These are phyloP conservation scores for Dunaliella salina DNA, from an alignment of 163 green algal genomes.

Conservation along the genomic window DNA sequence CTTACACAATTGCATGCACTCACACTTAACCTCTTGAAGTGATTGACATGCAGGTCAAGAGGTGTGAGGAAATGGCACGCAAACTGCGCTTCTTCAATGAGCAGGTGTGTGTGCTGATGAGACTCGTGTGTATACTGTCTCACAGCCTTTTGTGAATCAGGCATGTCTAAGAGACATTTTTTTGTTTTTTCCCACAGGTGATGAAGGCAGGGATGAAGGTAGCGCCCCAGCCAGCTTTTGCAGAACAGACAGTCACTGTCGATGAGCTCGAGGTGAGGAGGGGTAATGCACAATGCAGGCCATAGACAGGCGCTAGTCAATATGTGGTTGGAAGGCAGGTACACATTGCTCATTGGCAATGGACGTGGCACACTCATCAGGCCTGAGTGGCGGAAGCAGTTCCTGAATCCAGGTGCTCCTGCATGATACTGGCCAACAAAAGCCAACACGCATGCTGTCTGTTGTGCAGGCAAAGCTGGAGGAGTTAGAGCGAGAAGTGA, in stretches of 20 bases:
- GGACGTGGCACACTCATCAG: too few relatives aligned
- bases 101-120: conserved; percentile 52
- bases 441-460: too few relatives aligned
- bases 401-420: too few relatives aligned
- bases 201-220: conserved; percentile 62
- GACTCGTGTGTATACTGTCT: too few relatives aligned
- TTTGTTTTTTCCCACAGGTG: conserved; percentile 28
- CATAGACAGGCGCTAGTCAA: too few relatives aligned
- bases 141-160: too few relatives aligned
- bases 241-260: conserved; percentile 40
- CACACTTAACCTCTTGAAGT: not conserved
- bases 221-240: not conserved
- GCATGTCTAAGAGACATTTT: too few relatives aligned
- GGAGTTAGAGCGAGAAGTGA: conserved; percentile 83
- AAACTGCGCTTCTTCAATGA: conserved; percentile 92
- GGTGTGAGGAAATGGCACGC: conserved; percentile 94
- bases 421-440: too few relatives aligned
- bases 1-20: not conserved
- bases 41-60: conserved; percentile 80
- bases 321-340: too few relatives aligned
- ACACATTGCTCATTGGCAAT: too few relatives aligned
- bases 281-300: too few relatives aligned
- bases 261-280: conserved; percentile 84
- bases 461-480: conserved; percentile 68
- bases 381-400: too few relatives aligned